phyloP scores from a whole-genome alignment of 163 green algal genomes.

The Volvox carteri region DNA sequence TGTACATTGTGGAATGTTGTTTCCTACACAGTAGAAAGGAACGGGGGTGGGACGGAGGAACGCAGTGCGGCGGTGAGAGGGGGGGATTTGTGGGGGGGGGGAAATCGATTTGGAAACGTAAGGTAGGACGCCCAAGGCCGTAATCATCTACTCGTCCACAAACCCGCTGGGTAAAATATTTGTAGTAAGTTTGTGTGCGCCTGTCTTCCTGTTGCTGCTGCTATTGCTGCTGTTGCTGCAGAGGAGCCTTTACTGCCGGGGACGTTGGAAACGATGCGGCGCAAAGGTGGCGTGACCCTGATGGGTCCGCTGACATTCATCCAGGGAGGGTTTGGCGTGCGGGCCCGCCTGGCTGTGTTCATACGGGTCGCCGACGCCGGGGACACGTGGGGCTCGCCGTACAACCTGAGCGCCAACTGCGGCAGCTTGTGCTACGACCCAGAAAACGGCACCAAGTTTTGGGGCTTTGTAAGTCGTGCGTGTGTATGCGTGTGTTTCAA shows the following conservation, averaged over 20 bases:
- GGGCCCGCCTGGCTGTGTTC: slow-evolving; percentile 32
- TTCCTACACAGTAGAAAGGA: background rate
- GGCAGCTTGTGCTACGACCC: slow-evolving; percentile 39
- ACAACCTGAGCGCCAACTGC: background rate
- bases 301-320: slow-evolving; percentile 13
- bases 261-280: background rate
- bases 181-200: too few species aligned
- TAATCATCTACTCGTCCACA: too few species aligned
- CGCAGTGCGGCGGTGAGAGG: background rate
- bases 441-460: slow-evolving; percentile 36
- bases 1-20: too few species aligned
- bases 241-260: background rate
- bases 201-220: background rate
- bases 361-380: background rate
- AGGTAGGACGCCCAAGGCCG: too few species aligned
- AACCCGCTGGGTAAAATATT: too few species aligned
- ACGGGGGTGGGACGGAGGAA: background rate
- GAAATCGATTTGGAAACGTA: too few species aligned
- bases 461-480: slow-evolving; percentile 55
- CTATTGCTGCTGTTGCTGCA: background rate
- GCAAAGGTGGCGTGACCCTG: background rate
- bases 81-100: too few species aligned
- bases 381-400: slow-evolving; percentile 19
- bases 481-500: too few species aligned
- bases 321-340: slow-evolving; percentile 12